These are phyloP conservation scores for Linum usitatissimum DNA, from an alignment of 345 rosid genomes.

Conservation along the genomic window DNA sequence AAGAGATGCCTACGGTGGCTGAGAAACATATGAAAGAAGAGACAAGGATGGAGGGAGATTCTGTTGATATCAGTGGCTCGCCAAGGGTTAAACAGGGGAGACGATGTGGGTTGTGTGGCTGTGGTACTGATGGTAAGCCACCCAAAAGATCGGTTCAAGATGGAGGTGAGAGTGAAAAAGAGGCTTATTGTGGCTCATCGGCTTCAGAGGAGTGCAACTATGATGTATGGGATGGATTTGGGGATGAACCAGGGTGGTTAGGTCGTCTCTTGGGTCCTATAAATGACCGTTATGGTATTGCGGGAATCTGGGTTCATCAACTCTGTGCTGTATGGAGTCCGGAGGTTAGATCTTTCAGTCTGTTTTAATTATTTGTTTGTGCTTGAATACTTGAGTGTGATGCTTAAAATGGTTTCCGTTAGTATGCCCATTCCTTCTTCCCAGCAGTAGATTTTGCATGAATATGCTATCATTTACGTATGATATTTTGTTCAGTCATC, in stretches of 20 bases:
- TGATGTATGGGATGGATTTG: constrained; percentile 93
- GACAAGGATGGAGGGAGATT: constrained; percentile 21
- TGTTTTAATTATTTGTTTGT: constrained; percentile 8
- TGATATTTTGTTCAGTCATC: not conserved
- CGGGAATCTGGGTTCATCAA: constrained; percentile 99
- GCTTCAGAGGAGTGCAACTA: constrained; percentile 77
- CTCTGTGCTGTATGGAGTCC: constrained; percentile 99
- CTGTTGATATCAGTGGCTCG: constrained; percentile 25
- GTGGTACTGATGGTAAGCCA: constrained; percentile 88
- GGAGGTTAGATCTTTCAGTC: constrained; percentile 41
- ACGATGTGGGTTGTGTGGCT: constrained; percentile 87
- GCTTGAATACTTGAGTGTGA: not conserved
- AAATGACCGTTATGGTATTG: constrained; percentile 90
- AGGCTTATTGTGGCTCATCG: constrained; percentile 68
- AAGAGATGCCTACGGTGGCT: constrained; percentile 30
- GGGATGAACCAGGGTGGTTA: constrained; percentile 91
- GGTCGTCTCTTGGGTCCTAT: constrained; percentile 90
- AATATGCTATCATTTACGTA: not conserved
- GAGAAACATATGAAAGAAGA: constrained; percentile 22
- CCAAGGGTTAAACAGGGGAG: constrained; percentile 67
- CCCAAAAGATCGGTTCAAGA: constrained; percentile 65
- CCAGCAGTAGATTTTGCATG: not conserved
- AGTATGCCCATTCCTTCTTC: not conserved
- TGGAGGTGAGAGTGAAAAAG: constrained; percentile 66
- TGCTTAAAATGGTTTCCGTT: not conserved